Conservation (phyloP, 306 rosid species). For the Vigna unguiculata region DNA sequence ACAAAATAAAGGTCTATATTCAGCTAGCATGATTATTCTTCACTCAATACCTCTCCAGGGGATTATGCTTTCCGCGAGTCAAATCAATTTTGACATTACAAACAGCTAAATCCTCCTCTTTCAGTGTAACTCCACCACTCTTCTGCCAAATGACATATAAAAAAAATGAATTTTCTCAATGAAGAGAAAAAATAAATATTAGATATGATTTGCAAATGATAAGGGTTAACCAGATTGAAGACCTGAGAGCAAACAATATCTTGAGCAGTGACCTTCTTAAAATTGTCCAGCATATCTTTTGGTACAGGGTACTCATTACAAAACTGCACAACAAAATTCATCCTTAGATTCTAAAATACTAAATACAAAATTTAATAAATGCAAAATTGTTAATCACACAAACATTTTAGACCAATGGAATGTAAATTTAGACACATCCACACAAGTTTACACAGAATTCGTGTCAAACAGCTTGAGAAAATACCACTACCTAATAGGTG, state of each 20-base stretch:
- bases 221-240: constrained; percentile 28
- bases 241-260: constrained; percentile 98
- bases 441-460: neutral
- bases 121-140: constrained; percentile 77
- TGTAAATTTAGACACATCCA: constrained; percentile 31
- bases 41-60: constrained; percentile 78
- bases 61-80: constrained; percentile 89
- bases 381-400: constrained; percentile 19
- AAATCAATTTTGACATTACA: constrained; percentile 88
- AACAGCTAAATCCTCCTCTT: constrained; percentile 86
- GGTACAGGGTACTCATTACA: constrained; percentile 97
- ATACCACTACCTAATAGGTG: neutral
- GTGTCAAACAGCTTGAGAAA: neutral
- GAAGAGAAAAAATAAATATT: constrained; percentile 27
- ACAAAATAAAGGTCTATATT: constrained; percentile 24
- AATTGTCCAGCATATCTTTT: constrained; percentile 74
- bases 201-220: constrained; percentile 21
- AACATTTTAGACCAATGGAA: neutral
- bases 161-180: constrained; percentile 9
- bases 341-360: constrained; percentile 20
- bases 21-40: constrained; percentile 30
- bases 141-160: constrained; percentile 53
- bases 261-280: constrained; percentile 84
- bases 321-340: constrained; percentile 60
- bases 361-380: neutral